Evolutionary conservation across 805 yeast species (phyloP), one percentile per base, ranked within the genome.

Genomic region (Lipomyces chichibuensis): DNA sequence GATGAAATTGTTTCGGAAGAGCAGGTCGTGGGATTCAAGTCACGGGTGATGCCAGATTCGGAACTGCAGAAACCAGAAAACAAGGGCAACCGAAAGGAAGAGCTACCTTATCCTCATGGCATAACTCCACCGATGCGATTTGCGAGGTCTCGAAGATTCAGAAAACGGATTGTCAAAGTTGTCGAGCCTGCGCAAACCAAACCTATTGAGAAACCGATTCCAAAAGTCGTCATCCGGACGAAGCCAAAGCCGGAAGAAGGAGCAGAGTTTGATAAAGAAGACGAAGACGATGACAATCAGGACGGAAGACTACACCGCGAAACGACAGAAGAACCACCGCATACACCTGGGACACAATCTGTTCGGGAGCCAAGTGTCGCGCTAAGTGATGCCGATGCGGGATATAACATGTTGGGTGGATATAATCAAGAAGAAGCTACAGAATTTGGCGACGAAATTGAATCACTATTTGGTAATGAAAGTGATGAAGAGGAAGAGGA

Each of bases 81-180:
- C 37, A 67, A 52, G 54, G 69, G 69, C 37, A 63, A 52, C 51
- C 65, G 57, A 59, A 71, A 63, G 32, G 69, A 57, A 55, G 72
- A 71, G 35, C 55, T 64, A 27, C 80, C 77, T 49, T 85, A 82
- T 72, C 86, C 85, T n/a, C 91, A 90, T 77, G 99, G 99, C 7
- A 76, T 95, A 23, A 86, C 95, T 0, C 88, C 91, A 6, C 97
- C 98, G 0, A 81, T 90, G 79, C 84, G 85, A 73, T 87, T 88
- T 71, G 89, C 88, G 2, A 82, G 86, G 55, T 84, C 89, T 67
- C 80, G 92, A 56, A 83, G 95, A 67, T 88, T 90, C 75, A 87
- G 91, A 60, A 85, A 88, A 63, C 86, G 89, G 65, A 84, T 90
- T 69, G 87, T 88, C 64, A 88, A 87, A 62, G 62, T 55, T 35